These are phyloP conservation scores for Mycena vitilis DNA, from an alignment of 768 basidiomycete species.

Conservation along the genomic window DNA sequence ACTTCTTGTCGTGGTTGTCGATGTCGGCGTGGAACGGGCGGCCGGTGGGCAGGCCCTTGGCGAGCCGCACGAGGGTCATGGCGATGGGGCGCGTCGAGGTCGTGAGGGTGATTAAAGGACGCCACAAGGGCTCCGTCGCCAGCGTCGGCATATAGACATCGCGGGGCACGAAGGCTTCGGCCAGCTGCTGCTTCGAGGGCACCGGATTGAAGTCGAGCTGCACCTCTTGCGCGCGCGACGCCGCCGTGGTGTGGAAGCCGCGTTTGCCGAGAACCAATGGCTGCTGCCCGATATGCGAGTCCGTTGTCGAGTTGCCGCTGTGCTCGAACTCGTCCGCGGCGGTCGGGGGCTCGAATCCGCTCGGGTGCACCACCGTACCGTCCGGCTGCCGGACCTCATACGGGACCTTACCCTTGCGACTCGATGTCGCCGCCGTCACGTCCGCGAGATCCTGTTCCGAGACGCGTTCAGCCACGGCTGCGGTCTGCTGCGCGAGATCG, in stretches of 20 bases:
- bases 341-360: slow-evolving; percentile 58
- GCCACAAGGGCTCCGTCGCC: slow-evolving; percentile 48
- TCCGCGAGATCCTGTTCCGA: slow-evolving; percentile 43
- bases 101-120: slow-evolving; percentile 53
- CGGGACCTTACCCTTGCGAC: slow-evolving; percentile 51
- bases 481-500: slow-evolving; percentile 40
- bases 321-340: slow-evolving; percentile 49
- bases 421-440: slow-evolving; percentile 38
- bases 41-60: slow-evolving; percentile 46
- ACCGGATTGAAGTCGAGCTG: too few species aligned
- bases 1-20: slow-evolving; percentile 47
- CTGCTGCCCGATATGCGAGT: slow-evolving; percentile 23
- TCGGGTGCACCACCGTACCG: slow-evolving; percentile 53
- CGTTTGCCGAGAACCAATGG: slow-evolving; percentile 23
- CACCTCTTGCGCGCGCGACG: slow-evolving; percentile 21
- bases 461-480: slow-evolving; percentile 45
- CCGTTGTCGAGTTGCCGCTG: slow-evolving; percentile 32
- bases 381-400: slow-evolving; percentile 53
- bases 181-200: too few species aligned
- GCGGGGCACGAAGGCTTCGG: slow-evolving; percentile 35
- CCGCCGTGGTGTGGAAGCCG: slow-evolving; percentile 22
- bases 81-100: slow-evolving; percentile 57
- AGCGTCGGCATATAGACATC: slow-evolving; percentile 45
- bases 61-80: slow-evolving; percentile 46
- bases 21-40: slow-evolving; percentile 50